These are phyloP conservation scores for Rhynchospora breviuscula DNA, from an alignment of 176 grass and related monocot genomes.

Conservation along the genomic window DNA sequence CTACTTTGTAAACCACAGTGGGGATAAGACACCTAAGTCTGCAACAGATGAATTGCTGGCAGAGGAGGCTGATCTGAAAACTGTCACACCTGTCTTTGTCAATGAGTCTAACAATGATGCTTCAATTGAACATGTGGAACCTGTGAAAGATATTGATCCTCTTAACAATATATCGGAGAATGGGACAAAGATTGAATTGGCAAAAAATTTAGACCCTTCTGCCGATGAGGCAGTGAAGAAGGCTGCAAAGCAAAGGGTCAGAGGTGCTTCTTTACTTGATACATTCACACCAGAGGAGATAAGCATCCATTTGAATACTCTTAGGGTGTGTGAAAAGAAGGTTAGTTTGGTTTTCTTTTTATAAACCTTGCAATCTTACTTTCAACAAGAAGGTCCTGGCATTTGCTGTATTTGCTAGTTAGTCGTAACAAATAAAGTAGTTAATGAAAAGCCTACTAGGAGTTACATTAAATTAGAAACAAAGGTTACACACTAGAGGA, in stretches of 20 bases:
- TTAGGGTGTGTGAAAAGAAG: slow-evolving; percentile 42
- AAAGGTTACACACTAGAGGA: not conserved
- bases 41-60: not conserved
- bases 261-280: slow-evolving; percentile 71
- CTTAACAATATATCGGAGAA: not conserved
- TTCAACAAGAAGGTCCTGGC: not conserved
- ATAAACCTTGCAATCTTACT: not conserved
- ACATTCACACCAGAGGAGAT: slow-evolving; percentile 55
- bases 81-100: not conserved
- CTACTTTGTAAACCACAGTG: not conserved
- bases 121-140: not conserved
- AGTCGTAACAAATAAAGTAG: not conserved
- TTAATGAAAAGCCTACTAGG: not conserved
- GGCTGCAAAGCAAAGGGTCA: slow-evolving; percentile 1
- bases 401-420: not conserved
- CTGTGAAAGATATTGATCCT: not conserved
- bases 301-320: slow-evolving; percentile 65
- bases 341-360: slow-evolving; percentile 33
- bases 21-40: not conserved
- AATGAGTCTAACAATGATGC: not conserved
- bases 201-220: not conserved
- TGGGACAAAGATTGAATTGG: not conserved
- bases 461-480: not conserved
- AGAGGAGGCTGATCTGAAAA: not conserved
- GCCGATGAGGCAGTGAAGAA: not conserved